Conservation (phyloP, 495 filamentous ascomycete genomes). For the Penicillium tannophilum region DNA sequence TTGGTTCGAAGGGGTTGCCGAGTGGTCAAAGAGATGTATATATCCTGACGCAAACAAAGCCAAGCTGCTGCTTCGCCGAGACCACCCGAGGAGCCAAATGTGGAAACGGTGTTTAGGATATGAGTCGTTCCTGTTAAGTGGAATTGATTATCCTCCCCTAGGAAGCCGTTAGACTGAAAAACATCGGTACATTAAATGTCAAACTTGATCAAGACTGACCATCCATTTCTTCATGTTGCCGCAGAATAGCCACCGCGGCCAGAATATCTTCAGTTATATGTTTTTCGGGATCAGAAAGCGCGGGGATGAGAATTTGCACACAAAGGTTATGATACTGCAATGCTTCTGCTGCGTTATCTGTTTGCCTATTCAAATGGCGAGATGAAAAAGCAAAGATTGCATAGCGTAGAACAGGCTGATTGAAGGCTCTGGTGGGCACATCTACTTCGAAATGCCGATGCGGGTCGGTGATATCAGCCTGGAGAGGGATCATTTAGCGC, state of each 20-base stretch:
- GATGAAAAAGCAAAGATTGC: slow-evolving; percentile 36
- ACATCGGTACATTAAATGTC: background rate
- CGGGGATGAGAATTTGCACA: slow-evolving; percentile 30
- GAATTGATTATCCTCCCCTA: slow-evolving; percentile 36
- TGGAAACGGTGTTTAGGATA: slow-evolving; percentile 33
- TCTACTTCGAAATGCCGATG: slow-evolving; percentile 34
- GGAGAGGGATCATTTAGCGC: background rate
- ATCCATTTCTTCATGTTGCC: slow-evolving; percentile 38
- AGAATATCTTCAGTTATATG: slow-evolving; percentile 31
- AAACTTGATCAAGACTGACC: slow-evolving; percentile 11
- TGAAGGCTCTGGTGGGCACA: slow-evolving; percentile 26
- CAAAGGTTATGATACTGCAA: slow-evolving; percentile 33
- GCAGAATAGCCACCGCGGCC: slow-evolving; percentile 33
- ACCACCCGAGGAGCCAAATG: slow-evolving; percentile 31
- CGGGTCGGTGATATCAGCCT: slow-evolving; percentile 37
- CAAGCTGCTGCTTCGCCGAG: slow-evolving; percentile 36
- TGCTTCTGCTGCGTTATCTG: slow-evolving; percentile 24
- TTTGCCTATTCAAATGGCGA: slow-evolving; percentile 29
- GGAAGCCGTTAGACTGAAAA: background rate
- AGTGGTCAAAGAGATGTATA: slow-evolving; percentile 31
- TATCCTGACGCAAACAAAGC: slow-evolving; percentile 35
- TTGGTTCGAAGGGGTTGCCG: slow-evolving; percentile 30
- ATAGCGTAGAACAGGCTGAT: slow-evolving; percentile 28
- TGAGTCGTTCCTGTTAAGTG: slow-evolving; percentile 33
- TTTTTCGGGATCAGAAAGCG: slow-evolving; percentile 23